Evolutionary conservation across 148 eudicot genomes (phyloP), one percentile per base, ranked within the genome.

Genomic region (Persicaria maculosa): DNA sequence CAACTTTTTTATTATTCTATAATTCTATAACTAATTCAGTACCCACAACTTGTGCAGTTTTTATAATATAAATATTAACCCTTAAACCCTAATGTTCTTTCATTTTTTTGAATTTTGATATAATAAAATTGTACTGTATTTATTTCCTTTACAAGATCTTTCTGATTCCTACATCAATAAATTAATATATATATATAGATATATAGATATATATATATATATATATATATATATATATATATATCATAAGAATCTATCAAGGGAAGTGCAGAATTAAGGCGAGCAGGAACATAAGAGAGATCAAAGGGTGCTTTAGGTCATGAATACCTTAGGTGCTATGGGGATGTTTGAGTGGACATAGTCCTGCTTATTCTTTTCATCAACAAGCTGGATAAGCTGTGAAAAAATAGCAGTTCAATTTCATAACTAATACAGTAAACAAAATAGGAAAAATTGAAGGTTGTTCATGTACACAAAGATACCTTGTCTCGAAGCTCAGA

Each of bases 401-500:
- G 78, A 81, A 75, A 44, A 83, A 31, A 68, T 46, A 52, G 25
- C 46, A 65, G 8, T 14, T 65, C 15, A 43, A 14, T 65, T 14
- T 14, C 15, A 40, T 12, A 36, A 9, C 15, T 11, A 43, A 65
- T 65, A n/a, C 43, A 71, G 44, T 40, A 52, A 19, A 22, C 11
- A 50, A 40, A 19, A 31, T 47, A 69, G 43, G 69, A 36, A 74
- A 64, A 47, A 44, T 43, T 43, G 47, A 65, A 43, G 12, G 40
- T 36, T 65, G 17, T 65, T 40, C 47, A 65, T 40, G 43, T 40
- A 14, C 47, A 65, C 9, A 44, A 46, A 8, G 6, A 61, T 73
- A 95, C 98, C 96, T 92, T 96, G 73, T 90, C 84, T 53, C 99
- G 91, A 40, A 92, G 86, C 76, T 90, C 90, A 74, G 99, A 92